Percentiles rank a stretch among this genome's conserved stretches.
Evolutionary conservation across 306 rosid genomes (phyloP).

Genomic region (barrel medic (Medicago truncatula)): DNA sequence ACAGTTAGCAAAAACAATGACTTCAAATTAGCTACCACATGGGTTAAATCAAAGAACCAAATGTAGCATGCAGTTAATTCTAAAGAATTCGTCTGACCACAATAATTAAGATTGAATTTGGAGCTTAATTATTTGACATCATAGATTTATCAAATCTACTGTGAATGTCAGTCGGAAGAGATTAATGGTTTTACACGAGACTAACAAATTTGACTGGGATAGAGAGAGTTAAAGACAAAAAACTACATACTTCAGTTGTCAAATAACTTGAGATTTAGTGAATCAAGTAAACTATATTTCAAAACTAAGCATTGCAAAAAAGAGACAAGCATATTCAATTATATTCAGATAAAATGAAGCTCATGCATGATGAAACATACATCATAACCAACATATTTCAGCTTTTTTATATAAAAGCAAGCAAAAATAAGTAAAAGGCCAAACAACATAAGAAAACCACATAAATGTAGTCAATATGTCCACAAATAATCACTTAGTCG

Average conservation of each 20-base stretch:
- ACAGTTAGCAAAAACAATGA: constrained; percentile 7
- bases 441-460: constrained; percentile 18
- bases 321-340: constrained; percentile 3
- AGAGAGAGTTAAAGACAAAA: not conserved
- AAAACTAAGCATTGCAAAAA: constrained; percentile 24
- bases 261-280: constrained; percentile 19
- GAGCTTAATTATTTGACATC: constrained; percentile 26
- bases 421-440: constrained; percentile 15
- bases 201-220: constrained; percentile 19
- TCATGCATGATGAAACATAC: constrained; percentile 11
- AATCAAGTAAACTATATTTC: not conserved
- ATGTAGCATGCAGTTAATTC: constrained; percentile 4
- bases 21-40: constrained; percentile 2
- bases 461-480: constrained; percentile 20
- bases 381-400: not conserved
- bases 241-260: not conserved
- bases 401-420: not conserved
- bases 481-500: constrained; percentile 6
- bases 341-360: constrained; percentile 28
- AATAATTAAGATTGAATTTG: constrained; percentile 13
- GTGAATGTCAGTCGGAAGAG: constrained; percentile 8
- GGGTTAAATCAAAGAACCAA: constrained; percentile 27
- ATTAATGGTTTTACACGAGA: constrained; percentile 27
- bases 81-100: not conserved
- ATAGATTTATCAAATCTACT: constrained; percentile 13